phyloP scores from a whole-genome alignment of 768 basidiomycete genomes.

The Leccinum barrowsii region DNA sequence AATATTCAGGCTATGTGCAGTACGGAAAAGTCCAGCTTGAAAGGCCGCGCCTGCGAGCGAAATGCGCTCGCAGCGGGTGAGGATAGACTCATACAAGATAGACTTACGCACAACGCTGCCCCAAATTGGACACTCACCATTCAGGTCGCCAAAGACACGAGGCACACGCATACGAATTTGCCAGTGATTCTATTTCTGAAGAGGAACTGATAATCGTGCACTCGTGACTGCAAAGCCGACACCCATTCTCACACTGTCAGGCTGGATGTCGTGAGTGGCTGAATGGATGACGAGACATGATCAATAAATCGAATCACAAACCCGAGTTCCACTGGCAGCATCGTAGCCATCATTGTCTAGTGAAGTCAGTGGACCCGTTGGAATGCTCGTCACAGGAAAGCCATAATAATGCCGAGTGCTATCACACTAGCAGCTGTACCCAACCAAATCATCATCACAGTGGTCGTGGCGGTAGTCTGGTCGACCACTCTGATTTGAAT shows the following conservation, averaged over 20 bases:
- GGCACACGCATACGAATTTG: too few species aligned
- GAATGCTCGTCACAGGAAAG: constrained; percentile 39
- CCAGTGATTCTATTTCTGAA: background rate
- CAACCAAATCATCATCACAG: constrained; percentile 41
- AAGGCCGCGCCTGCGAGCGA: too few species aligned
- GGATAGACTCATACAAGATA: too few species aligned
- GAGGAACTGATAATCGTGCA: constrained; percentile 7
- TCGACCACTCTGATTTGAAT: constrained; percentile 41
- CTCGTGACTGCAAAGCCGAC: constrained; percentile 46
- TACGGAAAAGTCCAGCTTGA: background rate
- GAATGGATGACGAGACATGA: background rate
- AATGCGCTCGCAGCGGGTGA: too few species aligned
- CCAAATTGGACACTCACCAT: constrained; percentile 17
- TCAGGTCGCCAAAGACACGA: constrained; percentile 11
- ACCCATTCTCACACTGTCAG: constrained; percentile 37
- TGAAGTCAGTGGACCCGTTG: too few species aligned
- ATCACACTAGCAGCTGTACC: constrained; percentile 35
- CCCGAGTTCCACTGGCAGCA: constrained; percentile 41
- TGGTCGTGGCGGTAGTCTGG: constrained; percentile 35
- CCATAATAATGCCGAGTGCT: constrained; percentile 45
- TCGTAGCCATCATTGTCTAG: constrained; percentile 39
- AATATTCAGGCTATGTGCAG: constrained; percentile 4
- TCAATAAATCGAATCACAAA: constrained; percentile 12
- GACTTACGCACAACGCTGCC: background rate
- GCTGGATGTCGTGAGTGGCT: background rate